Evolutionary conservation across 2,329 filamentous ascomycete genomes (phyloP).

Genomic region (Lasiodiplodia hormozganensis): DNA sequence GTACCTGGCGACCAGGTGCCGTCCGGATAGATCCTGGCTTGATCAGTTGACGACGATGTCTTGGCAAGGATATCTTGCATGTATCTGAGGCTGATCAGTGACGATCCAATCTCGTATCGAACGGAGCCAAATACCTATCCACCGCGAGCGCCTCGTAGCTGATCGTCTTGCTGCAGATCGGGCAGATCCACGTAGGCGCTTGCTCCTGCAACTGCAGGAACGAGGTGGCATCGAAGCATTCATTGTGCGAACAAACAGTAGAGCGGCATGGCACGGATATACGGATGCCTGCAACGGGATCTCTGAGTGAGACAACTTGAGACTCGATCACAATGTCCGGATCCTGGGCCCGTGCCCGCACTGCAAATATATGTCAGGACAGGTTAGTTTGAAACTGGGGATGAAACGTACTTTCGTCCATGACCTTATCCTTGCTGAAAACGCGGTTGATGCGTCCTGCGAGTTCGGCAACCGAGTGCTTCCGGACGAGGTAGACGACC

Average conservation of each 20-base stretch:
- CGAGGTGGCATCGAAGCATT: conserved; percentile 92
- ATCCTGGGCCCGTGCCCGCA: conserved; percentile 81
- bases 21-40: conserved; percentile 88
- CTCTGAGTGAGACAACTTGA: conserved; percentile 87
- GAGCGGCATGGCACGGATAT: conserved; percentile 82
- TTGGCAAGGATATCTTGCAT: conserved; percentile 83
- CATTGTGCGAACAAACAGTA: conserved; percentile 81
- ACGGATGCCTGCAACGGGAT: conserved; percentile 85
- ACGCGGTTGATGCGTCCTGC: conserved; percentile 72
- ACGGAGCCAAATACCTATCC: conserved; percentile 71
- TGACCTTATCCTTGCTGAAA: conserved; percentile 80
- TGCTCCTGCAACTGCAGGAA: conserved; percentile 96
- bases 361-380: conserved; percentile 53
- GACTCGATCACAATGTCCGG: conserved; percentile 89
- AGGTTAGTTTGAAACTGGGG: background rate
- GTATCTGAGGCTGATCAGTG: conserved; percentile 62
- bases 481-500: conserved; percentile 76
- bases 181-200: conserved; percentile 95
- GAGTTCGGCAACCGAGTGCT: conserved; percentile 73
- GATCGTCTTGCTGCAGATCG: conserved; percentile 85
- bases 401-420: conserved; percentile 76
- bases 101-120: conserved; percentile 26
- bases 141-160: conserved; percentile 83
- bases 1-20: conserved; percentile 73
- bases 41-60: conserved; percentile 74